Percentiles rank a stretch among this genome's conserved stretches.
These are phyloP conservation scores for Aegilops longissima DNA, from an alignment of 176 grass and related monocot species.

Conservation along the genomic window DNA sequence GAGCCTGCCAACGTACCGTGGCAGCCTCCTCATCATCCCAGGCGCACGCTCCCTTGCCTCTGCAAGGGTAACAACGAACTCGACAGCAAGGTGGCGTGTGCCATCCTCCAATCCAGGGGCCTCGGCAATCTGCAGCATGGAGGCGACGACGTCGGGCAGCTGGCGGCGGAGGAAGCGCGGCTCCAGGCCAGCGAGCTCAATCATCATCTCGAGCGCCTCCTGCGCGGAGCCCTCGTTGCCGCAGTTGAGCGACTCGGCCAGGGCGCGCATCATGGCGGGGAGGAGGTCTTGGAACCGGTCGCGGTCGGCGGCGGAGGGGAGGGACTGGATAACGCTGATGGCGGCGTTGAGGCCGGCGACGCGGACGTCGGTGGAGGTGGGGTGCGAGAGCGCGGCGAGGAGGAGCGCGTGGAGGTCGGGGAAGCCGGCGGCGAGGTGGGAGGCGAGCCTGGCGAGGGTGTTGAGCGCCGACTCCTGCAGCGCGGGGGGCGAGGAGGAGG, in stretches of 20 bases:
- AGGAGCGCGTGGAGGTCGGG: conserved; percentile 74
- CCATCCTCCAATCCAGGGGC: conserved; percentile 80
- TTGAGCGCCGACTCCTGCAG: conserved; percentile 92
- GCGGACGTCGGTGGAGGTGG: conserved; percentile 78
- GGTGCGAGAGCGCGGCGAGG: conserved; percentile 64
- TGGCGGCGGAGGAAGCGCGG: conserved; percentile 87
- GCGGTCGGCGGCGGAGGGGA: conserved; percentile 60
- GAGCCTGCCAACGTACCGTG: conserved; percentile 69
- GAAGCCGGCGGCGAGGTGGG: conserved; percentile 63
- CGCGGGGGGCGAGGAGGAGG: conserved; percentile 46
- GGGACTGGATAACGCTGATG: conserved; percentile 79
- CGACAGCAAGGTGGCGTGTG: conserved; percentile 87
- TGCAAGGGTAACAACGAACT: conserved; percentile 86
- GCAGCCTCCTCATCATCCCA: conserved; percentile 90
- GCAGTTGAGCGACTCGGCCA: conserved; percentile 82
- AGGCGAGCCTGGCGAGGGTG: conserved; percentile 62
- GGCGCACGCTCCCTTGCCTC: conserved; percentile 88
- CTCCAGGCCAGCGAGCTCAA: conserved; percentile 78
- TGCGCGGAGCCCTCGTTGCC: conserved; percentile 90
- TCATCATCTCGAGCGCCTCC: conserved; percentile 93
- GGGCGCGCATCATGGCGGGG: conserved; percentile 91
- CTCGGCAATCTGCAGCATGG: conserved; percentile 91
- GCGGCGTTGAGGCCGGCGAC: conserved; percentile 75
- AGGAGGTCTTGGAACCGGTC: conserved; percentile 82
- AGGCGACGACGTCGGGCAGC: conserved; percentile 77